These are phyloP conservation scores for Fraxinus latifolia DNA, from an alignment of 305 asterid species.

Conservation along the genomic window DNA sequence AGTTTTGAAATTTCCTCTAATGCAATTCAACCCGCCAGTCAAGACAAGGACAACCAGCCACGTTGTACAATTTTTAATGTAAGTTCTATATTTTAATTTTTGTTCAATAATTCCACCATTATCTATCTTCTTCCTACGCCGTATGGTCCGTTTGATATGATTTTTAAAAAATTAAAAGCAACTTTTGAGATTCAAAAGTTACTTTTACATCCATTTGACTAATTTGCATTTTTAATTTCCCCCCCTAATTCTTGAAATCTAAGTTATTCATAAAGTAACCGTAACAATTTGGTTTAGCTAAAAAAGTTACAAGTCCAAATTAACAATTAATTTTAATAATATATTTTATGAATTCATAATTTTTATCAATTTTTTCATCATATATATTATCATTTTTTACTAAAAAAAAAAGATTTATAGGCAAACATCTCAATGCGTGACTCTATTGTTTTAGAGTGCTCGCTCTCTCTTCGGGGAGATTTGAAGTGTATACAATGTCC, in stretches of 20 bases:
- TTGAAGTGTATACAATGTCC: too few relatives aligned
- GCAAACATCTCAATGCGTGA: neutral
- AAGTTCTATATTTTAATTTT: neutral
- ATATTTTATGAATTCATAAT: neutral
- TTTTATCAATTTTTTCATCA: too few relatives aligned
- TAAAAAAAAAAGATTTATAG: neutral
- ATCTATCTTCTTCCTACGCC: neutral
- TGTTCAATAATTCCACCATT: neutral
- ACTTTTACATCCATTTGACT: neutral
- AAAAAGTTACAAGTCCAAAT: neutral
- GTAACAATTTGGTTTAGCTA: neutral
- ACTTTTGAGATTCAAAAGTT: neutral
- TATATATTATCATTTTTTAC: too few relatives aligned
- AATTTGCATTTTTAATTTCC: too few relatives aligned
- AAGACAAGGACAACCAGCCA: neutral
- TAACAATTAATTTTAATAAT: neutral
- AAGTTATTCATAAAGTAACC: neutral
- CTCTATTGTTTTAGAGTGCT: too few relatives aligned
- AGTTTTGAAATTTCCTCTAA: neutral
- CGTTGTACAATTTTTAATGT: neutral
- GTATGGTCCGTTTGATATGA: neutral
- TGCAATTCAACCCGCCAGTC: neutral
- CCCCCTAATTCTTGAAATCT: neutral
- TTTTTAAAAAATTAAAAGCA: too few relatives aligned
- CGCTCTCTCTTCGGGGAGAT: too few relatives aligned